Percentiles rank a stretch among this genome's conserved stretches.
Evolutionary conservation across 208 protist species (phyloP).

Genomic region (Plasmodiophora brassicae): DNA sequence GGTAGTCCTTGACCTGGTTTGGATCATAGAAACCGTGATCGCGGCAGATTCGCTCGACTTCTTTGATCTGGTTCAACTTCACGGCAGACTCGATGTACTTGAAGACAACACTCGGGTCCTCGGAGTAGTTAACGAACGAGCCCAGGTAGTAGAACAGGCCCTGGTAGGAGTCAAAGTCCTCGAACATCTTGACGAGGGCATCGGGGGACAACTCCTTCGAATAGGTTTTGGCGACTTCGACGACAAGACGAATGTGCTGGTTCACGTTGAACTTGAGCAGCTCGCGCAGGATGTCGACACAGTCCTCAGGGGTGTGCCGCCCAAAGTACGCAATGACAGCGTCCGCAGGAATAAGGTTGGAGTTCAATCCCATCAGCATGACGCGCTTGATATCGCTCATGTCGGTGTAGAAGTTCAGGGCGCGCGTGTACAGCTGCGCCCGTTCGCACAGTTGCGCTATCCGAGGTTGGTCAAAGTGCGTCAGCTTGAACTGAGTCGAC

Average conservation of each 20-base stretch:
- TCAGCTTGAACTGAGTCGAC: conserved; percentile 79
- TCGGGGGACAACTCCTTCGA: conserved; percentile 83
- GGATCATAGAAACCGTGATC: conserved; percentile 94
- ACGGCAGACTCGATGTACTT: conserved; percentile 98
- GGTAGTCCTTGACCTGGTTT: conserved; percentile 91
- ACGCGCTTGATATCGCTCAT: conserved; percentile 96
- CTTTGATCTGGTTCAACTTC: conserved; percentile 89
- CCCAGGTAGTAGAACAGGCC: conserved; percentile 92
- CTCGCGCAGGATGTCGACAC: conserved; percentile 90
- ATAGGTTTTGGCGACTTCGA: conserved; percentile 97
- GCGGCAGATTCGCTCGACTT: conserved; percentile 97
- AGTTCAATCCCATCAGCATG: conserved; percentile 60
- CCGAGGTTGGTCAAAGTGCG: conserved; percentile 88
- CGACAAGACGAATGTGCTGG: conserved; percentile 94
- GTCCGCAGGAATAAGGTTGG: not conserved
- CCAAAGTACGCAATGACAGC: conserved; percentile 80
- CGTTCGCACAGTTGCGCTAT: conserved; percentile 96
- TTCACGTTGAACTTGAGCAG: conserved; percentile 83
- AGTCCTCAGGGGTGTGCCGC: conserved; percentile 84
- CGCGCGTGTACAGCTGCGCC: conserved; percentile 80
- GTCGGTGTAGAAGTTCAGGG: conserved; percentile 96
- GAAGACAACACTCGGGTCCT: conserved; percentile 96
- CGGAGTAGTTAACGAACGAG: conserved; percentile 85
- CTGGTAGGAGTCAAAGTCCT: conserved; percentile 83
- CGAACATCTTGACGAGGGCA: conserved; percentile 79